phyloP scores from a whole-genome alignment of 495 filamentous ascomycete genomes.

The Lentithecium fluviatile region DNA sequence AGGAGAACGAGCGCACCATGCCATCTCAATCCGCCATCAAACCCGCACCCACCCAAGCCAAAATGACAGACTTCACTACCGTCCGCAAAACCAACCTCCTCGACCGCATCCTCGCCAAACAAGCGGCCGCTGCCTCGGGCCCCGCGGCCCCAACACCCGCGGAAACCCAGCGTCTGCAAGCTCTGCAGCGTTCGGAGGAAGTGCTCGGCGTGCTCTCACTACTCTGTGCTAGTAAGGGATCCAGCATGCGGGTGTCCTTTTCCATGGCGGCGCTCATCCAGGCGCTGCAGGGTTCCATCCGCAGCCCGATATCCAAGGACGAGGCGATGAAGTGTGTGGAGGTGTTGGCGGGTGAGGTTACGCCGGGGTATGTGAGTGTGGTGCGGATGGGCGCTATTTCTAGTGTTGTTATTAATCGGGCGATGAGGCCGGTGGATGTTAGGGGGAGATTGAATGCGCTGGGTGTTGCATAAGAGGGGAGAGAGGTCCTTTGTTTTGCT shows the following conservation, averaged over 20 bases:
- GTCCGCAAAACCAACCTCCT: slow-evolving; percentile 48
- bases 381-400: slow-evolving; percentile 55
- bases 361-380: slow-evolving; percentile 61
- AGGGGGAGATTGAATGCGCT: slow-evolving; percentile 18
- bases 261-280: slow-evolving; percentile 59
- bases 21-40: slow-evolving; percentile 18
- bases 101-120: slow-evolving; percentile 63
- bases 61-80: slow-evolving; percentile 34
- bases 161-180: slow-evolving; percentile 55
- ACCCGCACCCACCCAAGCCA: slow-evolving; percentile 23
- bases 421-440: slow-evolving; percentile 38
- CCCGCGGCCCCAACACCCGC: slow-evolving; percentile 46
- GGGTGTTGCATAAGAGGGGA: slow-evolving; percentile 14
- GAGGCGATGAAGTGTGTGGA: slow-evolving; percentile 58
- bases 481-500: neutral
- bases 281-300: slow-evolving; percentile 60
- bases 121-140: slow-evolving; percentile 48
- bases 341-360: slow-evolving; percentile 58
- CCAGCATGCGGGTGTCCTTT: slow-evolving; percentile 51
- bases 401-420: slow-evolving; percentile 58
- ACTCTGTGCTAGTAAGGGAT: slow-evolving; percentile 42
- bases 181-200: slow-evolving; percentile 61
- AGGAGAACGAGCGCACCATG: slow-evolving; percentile 44
- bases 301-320: slow-evolving; percentile 59
- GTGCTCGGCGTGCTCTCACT: slow-evolving; percentile 60